Conservation (phyloP, 495 filamentous ascomycete species). For the Neurospora africana region DNA sequence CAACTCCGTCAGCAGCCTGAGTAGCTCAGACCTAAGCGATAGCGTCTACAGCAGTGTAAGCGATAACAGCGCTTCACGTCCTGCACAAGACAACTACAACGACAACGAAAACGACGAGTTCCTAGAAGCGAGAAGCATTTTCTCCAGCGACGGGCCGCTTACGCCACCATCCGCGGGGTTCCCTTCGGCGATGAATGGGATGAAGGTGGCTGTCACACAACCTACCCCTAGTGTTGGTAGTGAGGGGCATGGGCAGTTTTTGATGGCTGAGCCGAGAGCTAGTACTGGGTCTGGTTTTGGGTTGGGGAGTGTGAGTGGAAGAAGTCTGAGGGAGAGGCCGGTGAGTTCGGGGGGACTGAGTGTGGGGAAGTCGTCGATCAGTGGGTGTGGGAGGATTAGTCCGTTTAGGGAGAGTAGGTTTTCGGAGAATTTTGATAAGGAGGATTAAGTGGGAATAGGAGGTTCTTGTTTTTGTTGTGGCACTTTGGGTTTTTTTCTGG, state of each 20-base stretch:
- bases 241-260: background rate
- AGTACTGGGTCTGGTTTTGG: background rate
- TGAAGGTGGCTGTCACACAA: background rate
- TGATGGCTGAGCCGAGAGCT: background rate
- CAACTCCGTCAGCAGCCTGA: slow-evolving; percentile 9
- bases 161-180: background rate
- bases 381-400: slow-evolving; percentile 21
- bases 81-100: background rate
- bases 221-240: background rate
- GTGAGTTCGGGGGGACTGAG: slow-evolving; percentile 1
- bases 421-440: slow-evolving; percentile 21
- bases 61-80: slow-evolving; percentile 2
- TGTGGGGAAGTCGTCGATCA: background rate
- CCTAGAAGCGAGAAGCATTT: background rate
- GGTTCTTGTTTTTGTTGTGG: background rate
- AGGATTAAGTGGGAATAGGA: background rate
- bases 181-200: background rate
- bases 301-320: background rate
- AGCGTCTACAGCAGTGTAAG: slow-evolving; percentile 5
- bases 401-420: slow-evolving; percentile 33
- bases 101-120: background rate
- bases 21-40: background rate
- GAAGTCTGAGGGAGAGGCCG: background rate
- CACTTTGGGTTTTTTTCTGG: background rate
- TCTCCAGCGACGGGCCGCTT: background rate